These are phyloP conservation scores for Gossypium herbaceum DNA, from an alignment of 345 rosid genomes.

Conservation along the genomic window DNA sequence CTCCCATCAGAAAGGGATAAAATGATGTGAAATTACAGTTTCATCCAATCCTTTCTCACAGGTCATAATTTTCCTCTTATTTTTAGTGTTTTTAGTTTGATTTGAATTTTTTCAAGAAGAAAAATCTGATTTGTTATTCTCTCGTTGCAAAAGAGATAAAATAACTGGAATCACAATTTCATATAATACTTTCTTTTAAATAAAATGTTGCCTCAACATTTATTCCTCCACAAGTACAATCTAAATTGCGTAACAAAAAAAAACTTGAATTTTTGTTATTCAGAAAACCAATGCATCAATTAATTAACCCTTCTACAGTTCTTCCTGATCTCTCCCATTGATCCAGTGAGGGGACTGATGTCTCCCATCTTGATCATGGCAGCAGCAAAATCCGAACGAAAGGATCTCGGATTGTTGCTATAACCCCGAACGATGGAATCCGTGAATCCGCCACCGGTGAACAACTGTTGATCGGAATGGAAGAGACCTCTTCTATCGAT, in stretches of 20 bases:
- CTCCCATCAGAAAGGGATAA: no score
- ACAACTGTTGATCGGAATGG: slow-evolving; percentile 68
- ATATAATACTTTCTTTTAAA: rapidly evolving
- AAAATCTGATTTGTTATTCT: no score
- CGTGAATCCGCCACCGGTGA: slow-evolving; percentile 56
- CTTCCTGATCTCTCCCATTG: slow-evolving; percentile 70
- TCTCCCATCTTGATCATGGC: slow-evolving; percentile 88
- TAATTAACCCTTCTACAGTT: slow-evolving; percentile 63
- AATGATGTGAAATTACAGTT: no score
- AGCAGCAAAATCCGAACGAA: slow-evolving; percentile 53
- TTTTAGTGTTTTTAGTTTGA: no score
- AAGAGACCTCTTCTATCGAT: slow-evolving; percentile 57
- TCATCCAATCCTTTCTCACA: no score
- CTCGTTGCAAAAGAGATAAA: no score
- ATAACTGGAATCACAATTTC: background rate
- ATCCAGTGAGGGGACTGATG: slow-evolving; percentile 70
- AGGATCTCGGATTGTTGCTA: slow-evolving; percentile 42
- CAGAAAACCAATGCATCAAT: background rate
- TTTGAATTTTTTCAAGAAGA: no score
- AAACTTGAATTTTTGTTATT: background rate
- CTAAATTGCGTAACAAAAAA: background rate
- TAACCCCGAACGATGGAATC: slow-evolving; percentile 57
- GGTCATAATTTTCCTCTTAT: no score
- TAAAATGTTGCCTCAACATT: no score
- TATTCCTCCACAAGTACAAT: no score